Evolutionary conservation across 2,329 filamentous ascomycete species (phyloP).

Genomic region (Xylaria sp.): DNA sequence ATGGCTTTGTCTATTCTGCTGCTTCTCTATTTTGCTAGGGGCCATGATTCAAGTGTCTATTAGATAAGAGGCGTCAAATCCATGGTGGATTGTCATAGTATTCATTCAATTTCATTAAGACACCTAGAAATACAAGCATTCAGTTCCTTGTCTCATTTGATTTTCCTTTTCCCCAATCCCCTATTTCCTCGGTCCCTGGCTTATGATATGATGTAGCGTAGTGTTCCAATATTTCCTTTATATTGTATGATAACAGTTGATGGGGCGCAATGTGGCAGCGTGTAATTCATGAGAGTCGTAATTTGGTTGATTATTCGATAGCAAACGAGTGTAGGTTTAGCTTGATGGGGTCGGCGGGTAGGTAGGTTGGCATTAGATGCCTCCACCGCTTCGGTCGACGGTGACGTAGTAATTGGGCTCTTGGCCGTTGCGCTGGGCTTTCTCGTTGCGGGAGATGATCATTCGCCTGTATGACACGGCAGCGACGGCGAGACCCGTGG

Average conservation of each 20-base stretch:
- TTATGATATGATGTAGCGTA: no score
- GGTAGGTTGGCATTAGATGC: constrained; percentile 30
- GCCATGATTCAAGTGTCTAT: no score
- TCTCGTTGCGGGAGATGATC: constrained; percentile 21
- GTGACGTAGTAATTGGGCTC: constrained; percentile 52
- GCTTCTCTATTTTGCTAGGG: no score
- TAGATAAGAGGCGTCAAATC: no score
- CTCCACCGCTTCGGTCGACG: constrained; percentile 56
- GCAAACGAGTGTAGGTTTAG: no score
- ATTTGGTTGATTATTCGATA: no score
- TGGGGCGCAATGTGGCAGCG: background rate
- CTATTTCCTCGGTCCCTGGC: background rate
- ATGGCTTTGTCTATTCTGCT: no score
- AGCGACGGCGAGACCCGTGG: constrained; percentile 38
- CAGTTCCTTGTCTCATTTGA: no score
- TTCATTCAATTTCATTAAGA: no score
- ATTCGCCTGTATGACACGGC: constrained; percentile 39
- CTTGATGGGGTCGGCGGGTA: background rate
- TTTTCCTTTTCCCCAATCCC: background rate
- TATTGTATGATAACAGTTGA: background rate
- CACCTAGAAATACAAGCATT: no score
- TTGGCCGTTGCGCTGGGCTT: constrained; percentile 44
- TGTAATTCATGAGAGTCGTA: background rate
- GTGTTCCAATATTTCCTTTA: no score
- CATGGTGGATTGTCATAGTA: no score